A percentile compares a stretch with the other conserved stretches of the same genome.
phyloP scores from a whole-genome alignment of 441 rosid species.

The Populus trichocarpa region DNA sequence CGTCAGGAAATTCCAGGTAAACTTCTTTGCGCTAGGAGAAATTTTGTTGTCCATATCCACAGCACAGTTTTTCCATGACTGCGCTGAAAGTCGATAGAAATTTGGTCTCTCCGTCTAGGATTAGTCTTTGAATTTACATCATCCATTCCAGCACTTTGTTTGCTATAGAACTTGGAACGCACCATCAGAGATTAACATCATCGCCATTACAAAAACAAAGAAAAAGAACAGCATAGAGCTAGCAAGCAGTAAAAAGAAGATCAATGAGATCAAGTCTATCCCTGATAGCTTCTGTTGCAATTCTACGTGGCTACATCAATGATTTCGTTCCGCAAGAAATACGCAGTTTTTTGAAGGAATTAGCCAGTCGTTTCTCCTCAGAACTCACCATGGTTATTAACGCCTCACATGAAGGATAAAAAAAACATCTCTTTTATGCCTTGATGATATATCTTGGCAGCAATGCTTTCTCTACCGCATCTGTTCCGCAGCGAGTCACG shows the following conservation, averaged over 20 bases:
- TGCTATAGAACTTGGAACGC: too few species aligned
- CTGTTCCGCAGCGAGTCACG: constrained; percentile 17
- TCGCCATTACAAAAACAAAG: not conserved
- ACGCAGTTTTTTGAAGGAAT: constrained; percentile 16
- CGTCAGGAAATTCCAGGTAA: too few species aligned
- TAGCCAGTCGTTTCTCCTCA: constrained; percentile 26
- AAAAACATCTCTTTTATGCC: constrained; percentile 29
- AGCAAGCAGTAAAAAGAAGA: too few species aligned
- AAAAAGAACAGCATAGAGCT: not conserved
- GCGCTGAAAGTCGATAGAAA: too few species aligned
- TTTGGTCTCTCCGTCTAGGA: not conserved
- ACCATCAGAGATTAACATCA: too few species aligned
- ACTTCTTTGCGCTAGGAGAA: too few species aligned
- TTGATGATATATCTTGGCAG: constrained; percentile 23
- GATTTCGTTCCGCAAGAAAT: constrained; percentile 25
- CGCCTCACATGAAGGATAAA: constrained; percentile 31
- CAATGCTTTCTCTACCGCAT: not conserved
- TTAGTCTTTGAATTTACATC: not conserved
- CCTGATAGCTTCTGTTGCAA: constrained; percentile 26
- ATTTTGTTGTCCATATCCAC: too few species aligned
- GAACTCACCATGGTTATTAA: constrained; percentile 23
- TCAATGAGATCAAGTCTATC: constrained; percentile 30
- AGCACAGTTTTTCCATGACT: too few species aligned
- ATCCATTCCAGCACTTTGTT: not conserved
- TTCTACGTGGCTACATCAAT: constrained; percentile 25